Conservation (phyloP, 78 protist species). For the Chrysochromulina parva region DNA sequence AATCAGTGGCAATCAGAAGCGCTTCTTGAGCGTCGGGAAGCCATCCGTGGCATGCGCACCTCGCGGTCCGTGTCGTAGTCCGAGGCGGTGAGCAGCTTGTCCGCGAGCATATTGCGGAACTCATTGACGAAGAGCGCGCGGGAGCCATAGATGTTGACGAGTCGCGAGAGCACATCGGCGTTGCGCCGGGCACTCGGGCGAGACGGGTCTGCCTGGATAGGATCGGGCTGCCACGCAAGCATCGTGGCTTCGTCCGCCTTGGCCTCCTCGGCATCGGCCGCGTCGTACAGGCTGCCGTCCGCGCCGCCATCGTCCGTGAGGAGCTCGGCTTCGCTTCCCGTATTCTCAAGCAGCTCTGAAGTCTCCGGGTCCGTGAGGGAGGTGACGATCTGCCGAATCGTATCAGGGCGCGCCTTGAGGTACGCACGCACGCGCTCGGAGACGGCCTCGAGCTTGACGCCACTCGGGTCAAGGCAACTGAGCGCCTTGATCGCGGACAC, state of each 20-base stretch:
- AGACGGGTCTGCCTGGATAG: not conserved
- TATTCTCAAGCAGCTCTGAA: not conserved
- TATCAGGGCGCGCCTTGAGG: conserved; percentile 61
- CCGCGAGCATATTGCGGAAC: conserved; percentile 71
- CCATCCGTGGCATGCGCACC: not conserved
- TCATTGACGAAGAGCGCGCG: conserved; percentile 67
- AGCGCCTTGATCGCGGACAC: conserved; percentile 60
- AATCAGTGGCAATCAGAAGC: too few species aligned
- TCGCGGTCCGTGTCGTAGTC: conserved; percentile 49
- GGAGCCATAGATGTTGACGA: conserved; percentile 72
- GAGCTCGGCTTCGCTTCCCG: not conserved
- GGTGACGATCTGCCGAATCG: conserved; percentile 44
- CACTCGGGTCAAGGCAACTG: conserved; percentile 63
- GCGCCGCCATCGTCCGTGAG: too few species aligned
- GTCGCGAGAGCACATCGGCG: conserved; percentile 36
- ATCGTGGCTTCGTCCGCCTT: conserved; percentile 1
- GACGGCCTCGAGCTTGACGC: conserved; percentile 50
- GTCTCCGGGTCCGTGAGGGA: not conserved
- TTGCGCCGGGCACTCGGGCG: not conserved
- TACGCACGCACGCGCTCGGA: conserved; percentile 61
- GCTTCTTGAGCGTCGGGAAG: too few species aligned
- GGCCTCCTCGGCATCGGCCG: conserved; percentile 17
- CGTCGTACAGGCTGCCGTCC: not conserved
- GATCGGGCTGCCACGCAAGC: conserved; percentile 21
- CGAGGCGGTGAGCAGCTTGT: conserved; percentile 48